Base-by-base conservation (phyloP, 2,329 filamentous ascomycete genomes). In the Teratosphaeria pseudoeucalypti region DNA sequence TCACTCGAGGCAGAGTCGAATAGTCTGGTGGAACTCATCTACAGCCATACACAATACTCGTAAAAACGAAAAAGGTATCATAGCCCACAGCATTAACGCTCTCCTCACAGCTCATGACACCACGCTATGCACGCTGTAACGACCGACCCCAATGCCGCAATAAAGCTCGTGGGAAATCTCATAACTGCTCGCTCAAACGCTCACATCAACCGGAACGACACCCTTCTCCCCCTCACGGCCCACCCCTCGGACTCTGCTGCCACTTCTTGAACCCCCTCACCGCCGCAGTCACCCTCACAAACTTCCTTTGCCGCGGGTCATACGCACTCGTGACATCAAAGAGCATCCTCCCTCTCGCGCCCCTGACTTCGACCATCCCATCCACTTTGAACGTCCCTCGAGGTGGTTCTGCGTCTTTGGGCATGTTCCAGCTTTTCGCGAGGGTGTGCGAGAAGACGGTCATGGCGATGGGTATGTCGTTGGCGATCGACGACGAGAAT, bases 341-440 rank as follows among this genome's bases (percentile, higher is more conserved):
- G 5, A 75, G 74, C 59, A 76, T 64, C 52, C 69, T 70, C 0
- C 75, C 77, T 53, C 68, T 71, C 9, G 69, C 65, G 6, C 78
- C 78, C n/a, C 72, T 67, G 2, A 81, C 65, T 59, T 80, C 77
- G 1, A 81, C 69, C 37, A 79, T 58, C 3, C 78, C 79, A 1
- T 71, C 67, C 12, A 81, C 73, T 0, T 76, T 61, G 57, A 80
- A 73, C 2, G 71, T 73, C 2, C 79, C 79, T 12, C 77, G 72
- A 5, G 79, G 78, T 0, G 74, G 67, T 39, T 75, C 71, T 6
- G 67, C 58, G 43, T 67, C 68, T 59, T 68, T 67, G 10, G 68
- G 66, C 43, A 49, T 49, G 52, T 70, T 72, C 69, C 70, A 72
- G 26, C 65, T 57, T 57, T 69, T 68, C 6, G 58, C 60, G 9